Percentiles rank a stretch among this genome's conserved stretches.
Conservation (phyloP, 225 moss, liverwort and hornwort species). For the Physcomitrium patens region DNA sequence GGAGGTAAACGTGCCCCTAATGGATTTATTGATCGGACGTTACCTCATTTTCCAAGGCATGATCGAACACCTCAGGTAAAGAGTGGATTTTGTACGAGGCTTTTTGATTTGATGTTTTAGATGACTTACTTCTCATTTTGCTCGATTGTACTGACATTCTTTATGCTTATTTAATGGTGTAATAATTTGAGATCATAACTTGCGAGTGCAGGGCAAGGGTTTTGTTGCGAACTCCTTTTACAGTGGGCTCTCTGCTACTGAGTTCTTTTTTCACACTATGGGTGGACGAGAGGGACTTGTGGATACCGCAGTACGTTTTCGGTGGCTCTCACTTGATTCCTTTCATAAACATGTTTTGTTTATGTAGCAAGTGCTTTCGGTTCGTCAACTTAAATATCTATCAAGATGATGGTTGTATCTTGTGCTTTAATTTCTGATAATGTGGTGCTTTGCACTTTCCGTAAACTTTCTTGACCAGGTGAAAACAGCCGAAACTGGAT, state of each 20-base stretch:
- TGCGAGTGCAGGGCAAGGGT: constrained; percentile 83
- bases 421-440: not conserved
- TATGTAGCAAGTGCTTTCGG: not conserved
- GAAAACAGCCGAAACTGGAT: constrained; percentile 99
- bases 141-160: not conserved
- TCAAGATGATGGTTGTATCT: constrained; percentile 8
- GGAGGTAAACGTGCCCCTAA: constrained; percentile 96
- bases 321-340: constrained; percentile 19
- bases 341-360: not conserved
- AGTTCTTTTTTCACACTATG: constrained; percentile 99
- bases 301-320: constrained; percentile 81
- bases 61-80: constrained; percentile 94
- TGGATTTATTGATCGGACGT: constrained; percentile 94
- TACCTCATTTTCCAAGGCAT: constrained; percentile 93
- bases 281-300: constrained; percentile 98
- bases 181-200: constrained; percentile 20
- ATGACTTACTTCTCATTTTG: constrained; percentile 18
- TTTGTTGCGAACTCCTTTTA: constrained; percentile 99
- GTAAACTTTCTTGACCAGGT: constrained; percentile 54
- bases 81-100: constrained; percentile 14
- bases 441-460: not conserved
- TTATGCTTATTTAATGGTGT: constrained; percentile 3
- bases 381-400: not conserved
- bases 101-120: constrained; percentile 2
- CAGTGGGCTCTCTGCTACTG: constrained; percentile 93